Conservation (phyloP, 306 rosid genomes). For the Vigna mungo region DNA sequence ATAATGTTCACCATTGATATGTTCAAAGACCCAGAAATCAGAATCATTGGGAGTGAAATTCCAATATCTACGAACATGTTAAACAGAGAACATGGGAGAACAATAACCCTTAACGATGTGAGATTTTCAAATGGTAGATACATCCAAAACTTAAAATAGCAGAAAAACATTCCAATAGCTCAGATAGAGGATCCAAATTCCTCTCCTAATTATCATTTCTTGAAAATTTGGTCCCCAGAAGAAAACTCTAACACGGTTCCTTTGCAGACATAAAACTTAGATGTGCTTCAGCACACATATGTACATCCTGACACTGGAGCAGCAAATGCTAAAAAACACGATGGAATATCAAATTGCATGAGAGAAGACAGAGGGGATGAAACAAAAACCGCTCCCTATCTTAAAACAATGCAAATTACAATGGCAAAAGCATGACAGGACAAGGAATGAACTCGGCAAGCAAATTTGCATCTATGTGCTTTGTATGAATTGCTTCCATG, state of each 20-base stretch:
- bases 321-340: conserved; percentile 36
- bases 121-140: background rate
- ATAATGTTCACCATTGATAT: background rate
- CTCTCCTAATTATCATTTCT: conserved; percentile 6
- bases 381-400: conserved; percentile 38
- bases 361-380: conserved; percentile 12
- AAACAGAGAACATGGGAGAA: too few relatives aligned
- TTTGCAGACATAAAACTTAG: conserved; percentile 24
- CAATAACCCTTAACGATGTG: background rate
- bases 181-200: conserved; percentile 21
- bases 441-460: conserved; percentile 95
- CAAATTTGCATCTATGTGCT: conserved; percentile 92
- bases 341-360: conserved; percentile 31
- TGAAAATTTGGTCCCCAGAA: background rate
- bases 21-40: background rate
- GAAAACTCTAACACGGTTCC: background rate
- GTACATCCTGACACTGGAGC: conserved; percentile 4
- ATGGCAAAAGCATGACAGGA: conserved; percentile 88
- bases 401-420: conserved; percentile 46
- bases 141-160: background rate
- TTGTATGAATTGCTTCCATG: conserved; percentile 97
- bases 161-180: background rate
- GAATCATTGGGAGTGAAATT: background rate
- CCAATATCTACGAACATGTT: too few relatives aligned
- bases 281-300: conserved; percentile 38